Evolutionary conservation across 1,284 basidiomycete genomes (phyloP), one percentile per base, ranked within the genome.

Genomic region (Coniferiporia weirii): DNA sequence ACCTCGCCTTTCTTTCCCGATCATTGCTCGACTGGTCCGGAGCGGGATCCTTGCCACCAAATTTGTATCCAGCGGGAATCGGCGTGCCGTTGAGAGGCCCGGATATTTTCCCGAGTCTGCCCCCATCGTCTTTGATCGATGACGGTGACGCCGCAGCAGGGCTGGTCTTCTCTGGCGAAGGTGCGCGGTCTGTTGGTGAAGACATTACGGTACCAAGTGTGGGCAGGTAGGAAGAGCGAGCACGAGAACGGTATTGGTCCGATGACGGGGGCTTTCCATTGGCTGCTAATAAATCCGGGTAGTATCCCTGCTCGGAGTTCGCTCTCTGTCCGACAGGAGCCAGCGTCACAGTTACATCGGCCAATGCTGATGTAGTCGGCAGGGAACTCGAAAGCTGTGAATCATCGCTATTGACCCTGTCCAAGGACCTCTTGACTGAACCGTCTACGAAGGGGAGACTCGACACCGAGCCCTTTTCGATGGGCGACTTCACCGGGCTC

Each of bases 21-120:
- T 94, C 91, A 64, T 67, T 75, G 57, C 70, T 65, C 44, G 74
- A 67, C 2, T 69, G 56, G n/a, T 80, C 79, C n/a, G 79, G 68
- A 19, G 79, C 68, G 15, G 75, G 68, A 60, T 88, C 86, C 70
- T 88, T 88, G 35, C 78, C 75, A 15, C 89, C 89, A 69, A 96
- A 96, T 71, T 93, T 93, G 79, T 89, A 93, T 0, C 94, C 93
- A 49, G 83, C 81, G 7, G 93, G 92, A 43, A 97, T 92, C 35
- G 88, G 90, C 10, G 84, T 83, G 12, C 92, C 93, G 64, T 89
- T 88, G 71, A 95, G 79, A 36, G 94, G 94, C 0, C 84, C 91
- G n/a, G 91, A 94, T 59, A 96, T 96, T 72, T 94, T 91, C 48
- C 85, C 82, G 70, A 87, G 87, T 56, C 78, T 76, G 54, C 78